These are phyloP conservation scores for Talaromyces sp. DNA, from an alignment of 2,329 filamentous ascomycete genomes.

Conservation along the genomic window DNA sequence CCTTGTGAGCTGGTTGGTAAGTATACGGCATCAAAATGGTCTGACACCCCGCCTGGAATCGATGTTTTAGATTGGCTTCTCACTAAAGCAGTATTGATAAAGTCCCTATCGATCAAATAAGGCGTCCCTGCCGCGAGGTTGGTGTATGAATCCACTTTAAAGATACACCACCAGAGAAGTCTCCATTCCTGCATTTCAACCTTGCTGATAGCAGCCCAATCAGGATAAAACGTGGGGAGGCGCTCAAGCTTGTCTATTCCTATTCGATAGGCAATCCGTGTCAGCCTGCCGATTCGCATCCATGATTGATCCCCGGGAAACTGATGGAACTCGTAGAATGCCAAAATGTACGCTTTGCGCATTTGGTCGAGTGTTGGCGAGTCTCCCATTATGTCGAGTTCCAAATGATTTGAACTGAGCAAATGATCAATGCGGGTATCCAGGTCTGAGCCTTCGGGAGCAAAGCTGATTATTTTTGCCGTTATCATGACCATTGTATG, in stretches of 20 bases:
- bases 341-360: conserved; percentile 6
- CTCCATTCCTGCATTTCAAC: conserved; percentile 10
- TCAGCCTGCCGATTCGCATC: conserved; percentile 7
- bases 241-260: conserved; percentile 8
- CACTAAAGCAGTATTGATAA: background rate
- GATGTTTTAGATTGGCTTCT: background rate
- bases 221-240: background rate
- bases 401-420: conserved; percentile 3
- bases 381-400: conserved; percentile 1
- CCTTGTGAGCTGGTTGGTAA: background rate
- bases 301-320: conserved; percentile 5
- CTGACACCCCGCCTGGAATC: background rate
- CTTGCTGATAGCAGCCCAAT: background rate
- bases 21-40: background rate
- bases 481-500: conserved; percentile 29
- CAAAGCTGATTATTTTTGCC: conserved; percentile 24
- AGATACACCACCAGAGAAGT: conserved; percentile 9
- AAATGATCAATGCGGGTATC: conserved; percentile 4
- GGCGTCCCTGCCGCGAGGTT: conserved; percentile 1
- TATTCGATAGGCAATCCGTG: conserved; percentile 6
- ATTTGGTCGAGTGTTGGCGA: background rate
- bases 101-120: background rate
- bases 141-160: conserved; percentile 9
- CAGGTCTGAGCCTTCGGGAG: background rate
- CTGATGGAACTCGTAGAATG: conserved; percentile 13